Evolutionary conservation across 1,284 basidiomycete species (phyloP).

Genomic region (Boletus mariae): DNA sequence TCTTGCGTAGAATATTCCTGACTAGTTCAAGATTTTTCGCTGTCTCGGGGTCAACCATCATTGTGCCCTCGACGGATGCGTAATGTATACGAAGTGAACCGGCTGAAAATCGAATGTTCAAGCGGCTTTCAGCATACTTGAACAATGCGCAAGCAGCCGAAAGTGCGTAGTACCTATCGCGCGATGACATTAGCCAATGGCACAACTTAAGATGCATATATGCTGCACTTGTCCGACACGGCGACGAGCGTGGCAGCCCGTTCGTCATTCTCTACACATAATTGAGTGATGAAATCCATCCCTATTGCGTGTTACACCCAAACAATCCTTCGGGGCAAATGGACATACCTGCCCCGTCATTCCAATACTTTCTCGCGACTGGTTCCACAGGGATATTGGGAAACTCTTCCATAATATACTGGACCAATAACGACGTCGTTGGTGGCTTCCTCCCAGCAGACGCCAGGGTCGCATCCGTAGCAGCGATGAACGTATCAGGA

Average conservation of each 20-base stretch:
- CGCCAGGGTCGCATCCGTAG: conserved; percentile 44
- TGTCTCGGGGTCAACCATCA: conserved; percentile 90
- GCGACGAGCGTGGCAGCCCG: conserved; percentile 72
- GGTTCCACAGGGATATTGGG: conserved; percentile 62
- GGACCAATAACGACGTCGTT: conserved; percentile 60
- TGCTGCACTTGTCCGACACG: conserved; percentile 66
- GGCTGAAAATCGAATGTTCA: conserved; percentile 68
- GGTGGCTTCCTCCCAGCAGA: conserved; percentile 44
- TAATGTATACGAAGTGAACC: conserved; percentile 79
- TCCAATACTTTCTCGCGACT: conserved; percentile 78
- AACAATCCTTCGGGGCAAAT: background rate
- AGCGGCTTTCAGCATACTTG: conserved; percentile 66
- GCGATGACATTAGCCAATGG: conserved; percentile 9
- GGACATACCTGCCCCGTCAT: conserved; percentile 63
- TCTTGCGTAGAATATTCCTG: conserved; percentile 63
- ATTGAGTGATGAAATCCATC: conserved; percentile 69
- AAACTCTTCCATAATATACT: conserved; percentile 74
- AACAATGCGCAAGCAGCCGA: conserved; percentile 84
- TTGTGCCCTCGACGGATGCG: conserved; percentile 78
- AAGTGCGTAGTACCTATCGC: conserved; percentile 77
- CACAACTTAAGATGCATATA: conserved; percentile 31
- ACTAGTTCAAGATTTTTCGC: conserved; percentile 86
- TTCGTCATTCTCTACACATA: conserved; percentile 75
- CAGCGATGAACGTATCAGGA: conserved; percentile 71
- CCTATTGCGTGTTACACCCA: conserved; percentile 45